Conservation (phyloP, 495 filamentous ascomycete genomes). For the Daldinia caldariorum region DNA sequence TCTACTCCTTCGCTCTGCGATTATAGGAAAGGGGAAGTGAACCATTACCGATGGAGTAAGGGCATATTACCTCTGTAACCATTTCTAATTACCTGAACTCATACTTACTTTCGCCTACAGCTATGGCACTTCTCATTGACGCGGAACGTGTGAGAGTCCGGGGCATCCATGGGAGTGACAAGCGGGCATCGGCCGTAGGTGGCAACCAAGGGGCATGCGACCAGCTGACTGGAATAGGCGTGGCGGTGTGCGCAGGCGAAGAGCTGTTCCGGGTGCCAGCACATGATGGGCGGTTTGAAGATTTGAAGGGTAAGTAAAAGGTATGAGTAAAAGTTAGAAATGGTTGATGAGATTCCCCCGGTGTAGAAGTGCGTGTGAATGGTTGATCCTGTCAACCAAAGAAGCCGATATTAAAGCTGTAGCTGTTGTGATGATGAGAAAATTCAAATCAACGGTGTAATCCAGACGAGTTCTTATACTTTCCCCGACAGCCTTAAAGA, state of each 20-base stretch:
- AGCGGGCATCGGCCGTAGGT: constrained; percentile 33
- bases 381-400: constrained; percentile 5
- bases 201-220: constrained; percentile 22
- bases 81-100: not conserved
- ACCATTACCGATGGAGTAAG: constrained; percentile 3
- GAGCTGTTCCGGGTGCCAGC: constrained; percentile 26
- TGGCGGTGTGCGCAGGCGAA: constrained; percentile 23
- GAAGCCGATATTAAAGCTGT: not conserved
- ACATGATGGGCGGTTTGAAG: constrained; percentile 27
- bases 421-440: not conserved
- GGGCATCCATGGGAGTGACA: constrained; percentile 20
- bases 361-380: constrained; percentile 9
- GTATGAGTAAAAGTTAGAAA: constrained; percentile 2
- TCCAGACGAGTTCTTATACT: not conserved
- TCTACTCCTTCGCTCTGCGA: constrained; percentile 26
- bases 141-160: constrained; percentile 8
- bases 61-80: constrained; percentile 20
- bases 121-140: constrained; percentile 7
- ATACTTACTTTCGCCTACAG: constrained; percentile 14
- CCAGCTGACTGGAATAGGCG: constrained; percentile 28
- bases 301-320: not conserved
- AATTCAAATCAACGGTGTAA: not conserved
- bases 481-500: not conserved
- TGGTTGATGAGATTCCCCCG: not conserved
- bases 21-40: constrained; percentile 7